A percentile compares a stretch with the other conserved stretches of the same genome.
Conservation (phyloP, 2,329 filamentous ascomycete species). For the Purpureocillium lavendulum region DNA sequence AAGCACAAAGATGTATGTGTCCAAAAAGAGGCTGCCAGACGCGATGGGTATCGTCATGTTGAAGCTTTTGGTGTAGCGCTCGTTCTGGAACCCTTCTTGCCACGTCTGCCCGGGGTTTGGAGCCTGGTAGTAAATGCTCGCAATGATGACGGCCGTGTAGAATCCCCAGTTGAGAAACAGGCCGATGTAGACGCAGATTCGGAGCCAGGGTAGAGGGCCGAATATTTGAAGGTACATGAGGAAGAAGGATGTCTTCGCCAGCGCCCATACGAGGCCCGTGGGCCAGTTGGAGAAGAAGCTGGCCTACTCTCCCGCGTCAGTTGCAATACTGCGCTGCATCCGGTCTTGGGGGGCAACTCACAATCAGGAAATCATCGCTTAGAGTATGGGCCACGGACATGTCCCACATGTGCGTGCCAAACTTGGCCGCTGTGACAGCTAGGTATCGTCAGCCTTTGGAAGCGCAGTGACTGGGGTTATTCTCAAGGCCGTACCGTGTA, state of each 20-base stretch:
- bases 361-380: background rate
- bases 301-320: background rate
- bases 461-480: background rate
- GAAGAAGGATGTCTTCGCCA: background rate
- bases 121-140: background rate
- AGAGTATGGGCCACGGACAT: background rate
- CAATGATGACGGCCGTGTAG: background rate
- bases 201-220: background rate
- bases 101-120: background rate
- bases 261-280: background rate
- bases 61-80: background rate
- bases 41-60: background rate
- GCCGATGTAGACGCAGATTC: background rate
- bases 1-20: background rate
- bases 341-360: background rate
- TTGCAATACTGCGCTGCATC: too few species aligned
- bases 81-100: background rate
- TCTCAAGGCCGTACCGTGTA: background rate
- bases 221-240: background rate
- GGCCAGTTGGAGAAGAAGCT: background rate
- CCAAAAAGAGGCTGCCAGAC: background rate
- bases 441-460: background rate
- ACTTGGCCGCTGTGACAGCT: background rate
- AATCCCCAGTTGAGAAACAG: background rate
- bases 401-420: background rate